A percentile compares a stretch with the other conserved stretches of the same genome.
Conservation (phyloP, 805 yeast species). For the Metschnikowia arizonensis region DNA sequence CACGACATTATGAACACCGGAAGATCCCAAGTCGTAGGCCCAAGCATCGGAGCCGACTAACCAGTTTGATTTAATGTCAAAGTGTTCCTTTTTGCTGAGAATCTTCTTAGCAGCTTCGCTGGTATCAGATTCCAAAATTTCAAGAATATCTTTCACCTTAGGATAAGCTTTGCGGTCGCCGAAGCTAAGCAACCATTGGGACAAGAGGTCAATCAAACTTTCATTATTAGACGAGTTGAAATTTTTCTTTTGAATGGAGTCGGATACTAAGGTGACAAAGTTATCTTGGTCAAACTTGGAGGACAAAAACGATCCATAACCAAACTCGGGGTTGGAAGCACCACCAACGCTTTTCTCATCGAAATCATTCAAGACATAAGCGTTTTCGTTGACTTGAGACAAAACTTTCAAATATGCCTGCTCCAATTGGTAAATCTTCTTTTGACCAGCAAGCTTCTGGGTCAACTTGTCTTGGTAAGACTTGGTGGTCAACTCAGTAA, state of each 20-base stretch:
- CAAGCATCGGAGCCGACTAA: constrained; percentile 91
- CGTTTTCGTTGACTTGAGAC: constrained; percentile 56
- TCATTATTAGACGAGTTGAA: constrained; percentile 43
- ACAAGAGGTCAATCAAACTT: constrained; percentile 51
- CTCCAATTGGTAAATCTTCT: constrained; percentile 54
- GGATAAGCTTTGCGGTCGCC: constrained; percentile 33
- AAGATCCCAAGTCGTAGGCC: constrained; percentile 88
- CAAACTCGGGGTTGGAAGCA: constrained; percentile 72
- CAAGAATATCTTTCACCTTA: constrained; percentile 30
- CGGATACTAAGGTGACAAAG: constrained; percentile 43
- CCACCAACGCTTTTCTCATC: constrained; percentile 41
- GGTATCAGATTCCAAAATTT: constrained; percentile 37
- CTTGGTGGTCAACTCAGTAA: constrained; percentile 28
- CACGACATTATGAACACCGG: constrained; percentile 84
- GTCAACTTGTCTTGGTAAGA: constrained; percentile 21
- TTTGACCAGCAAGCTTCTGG: constrained; percentile 35
- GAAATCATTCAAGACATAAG: constrained; percentile 60
- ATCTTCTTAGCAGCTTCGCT: constrained; percentile 44
- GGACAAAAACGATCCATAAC: constrained; percentile 72
- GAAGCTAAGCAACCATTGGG: constrained; percentile 65
- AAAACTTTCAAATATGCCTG: constrained; percentile 74
- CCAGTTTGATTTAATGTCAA: constrained; percentile 62
- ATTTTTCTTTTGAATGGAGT: constrained; percentile 42
- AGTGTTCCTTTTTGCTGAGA: constrained; percentile 42
- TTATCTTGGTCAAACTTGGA: constrained; percentile 47